These are phyloP conservation scores for Talaromyces sp. DNA, from an alignment of 2,329 filamentous ascomycete species.

Conservation along the genomic window DNA sequence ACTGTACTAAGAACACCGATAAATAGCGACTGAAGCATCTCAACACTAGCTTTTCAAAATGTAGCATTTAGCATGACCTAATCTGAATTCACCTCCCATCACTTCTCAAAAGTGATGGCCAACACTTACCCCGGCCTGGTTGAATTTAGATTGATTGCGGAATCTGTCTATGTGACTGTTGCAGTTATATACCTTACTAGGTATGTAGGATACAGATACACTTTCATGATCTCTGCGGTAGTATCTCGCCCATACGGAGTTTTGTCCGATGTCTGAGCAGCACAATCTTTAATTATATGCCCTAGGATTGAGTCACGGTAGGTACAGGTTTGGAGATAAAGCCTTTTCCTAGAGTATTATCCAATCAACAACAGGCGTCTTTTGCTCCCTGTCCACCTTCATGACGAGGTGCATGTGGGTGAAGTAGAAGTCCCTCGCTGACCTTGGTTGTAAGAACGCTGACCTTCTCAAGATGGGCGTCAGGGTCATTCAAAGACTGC, in stretches of 20 bases:
- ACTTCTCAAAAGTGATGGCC: no score
- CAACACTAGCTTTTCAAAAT: no score
- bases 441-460: neutral
- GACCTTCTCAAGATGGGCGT: slow-evolving; percentile 12
- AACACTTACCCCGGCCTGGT: no score
- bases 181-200: neutral
- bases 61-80: no score
- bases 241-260: neutral
- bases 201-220: no score
- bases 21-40: no score
- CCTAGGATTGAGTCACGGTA: neutral
- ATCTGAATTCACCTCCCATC: no score
- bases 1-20: no score
- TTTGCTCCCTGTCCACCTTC: neutral
- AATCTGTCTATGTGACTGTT: no score
- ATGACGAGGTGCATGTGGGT: neutral
- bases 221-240: no score
- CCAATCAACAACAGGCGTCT: neutral
- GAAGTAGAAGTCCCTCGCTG: neutral
- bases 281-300: neutral
- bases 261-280: neutral
- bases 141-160: no score
- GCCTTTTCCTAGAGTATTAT: neutral
- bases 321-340: neutral
- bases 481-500: slow-evolving; percentile 22